A percentile compares a stretch with the other conserved stretches of the same genome.
Evolutionary conservation across 2,329 filamentous ascomycete species (phyloP).

Genomic region (Chalaropsis thielavioides): DNA sequence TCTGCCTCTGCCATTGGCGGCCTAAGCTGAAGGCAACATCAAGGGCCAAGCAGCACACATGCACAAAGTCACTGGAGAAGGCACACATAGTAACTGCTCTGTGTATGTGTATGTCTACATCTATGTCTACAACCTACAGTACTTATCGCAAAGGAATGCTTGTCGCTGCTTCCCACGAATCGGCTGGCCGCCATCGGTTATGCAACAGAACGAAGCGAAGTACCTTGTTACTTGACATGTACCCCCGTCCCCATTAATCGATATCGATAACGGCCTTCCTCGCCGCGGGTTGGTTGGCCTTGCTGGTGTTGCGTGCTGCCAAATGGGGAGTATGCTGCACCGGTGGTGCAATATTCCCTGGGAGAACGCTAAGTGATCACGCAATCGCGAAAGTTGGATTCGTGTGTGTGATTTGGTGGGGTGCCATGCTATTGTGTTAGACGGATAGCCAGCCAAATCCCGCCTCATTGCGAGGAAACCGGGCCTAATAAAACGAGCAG

Average conservation of each 20-base stretch:
- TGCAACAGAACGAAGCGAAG: background rate
- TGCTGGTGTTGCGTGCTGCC: background rate
- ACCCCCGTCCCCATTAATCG: background rate
- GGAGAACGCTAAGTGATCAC: slow-evolving; percentile 18
- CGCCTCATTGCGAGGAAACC: background rate
- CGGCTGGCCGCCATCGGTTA: background rate
- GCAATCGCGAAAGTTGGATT: slow-evolving; percentile 17
- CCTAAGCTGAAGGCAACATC: background rate
- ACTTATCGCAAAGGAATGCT: background rate
- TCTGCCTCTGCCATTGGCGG: background rate
- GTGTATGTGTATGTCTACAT: too few species aligned
- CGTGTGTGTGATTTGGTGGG: background rate
- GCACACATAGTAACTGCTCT: too few species aligned
- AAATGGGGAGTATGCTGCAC: slow-evolving; percentile 9
- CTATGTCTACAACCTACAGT: too few species aligned
- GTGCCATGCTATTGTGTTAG: background rate
- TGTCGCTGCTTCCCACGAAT: background rate
- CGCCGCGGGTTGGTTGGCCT: background rate
- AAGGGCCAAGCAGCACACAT: background rate
- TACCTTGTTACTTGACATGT: background rate
- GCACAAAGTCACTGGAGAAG: too few species aligned
- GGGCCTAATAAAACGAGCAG: background rate
- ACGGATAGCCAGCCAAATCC: background rate
- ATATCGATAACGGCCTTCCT: background rate
- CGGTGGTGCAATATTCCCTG: slow-evolving; percentile 18